Evolutionary conservation across 805 yeast species (phyloP).

Genomic region (Candida corydali): DNA sequence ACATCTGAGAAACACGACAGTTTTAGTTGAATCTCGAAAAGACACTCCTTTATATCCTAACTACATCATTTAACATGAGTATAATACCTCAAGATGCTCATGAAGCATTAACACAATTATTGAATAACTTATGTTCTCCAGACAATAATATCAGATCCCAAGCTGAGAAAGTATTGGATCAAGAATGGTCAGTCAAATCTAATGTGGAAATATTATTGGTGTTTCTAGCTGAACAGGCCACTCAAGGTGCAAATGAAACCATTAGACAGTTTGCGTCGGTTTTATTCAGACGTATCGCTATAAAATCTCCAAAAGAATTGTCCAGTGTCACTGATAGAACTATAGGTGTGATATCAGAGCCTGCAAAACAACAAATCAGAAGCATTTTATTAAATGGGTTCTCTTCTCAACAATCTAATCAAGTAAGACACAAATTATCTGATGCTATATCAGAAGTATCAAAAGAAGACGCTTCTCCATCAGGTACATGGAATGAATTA

Average conservation of each 20-base stretch:
- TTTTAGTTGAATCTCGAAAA: no score
- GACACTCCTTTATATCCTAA: no score
- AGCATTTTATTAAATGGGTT: slow-evolving; percentile 70
- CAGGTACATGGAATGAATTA: slow-evolving; percentile 71
- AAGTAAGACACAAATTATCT: slow-evolving; percentile 84
- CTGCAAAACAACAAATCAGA: slow-evolving; percentile 61
- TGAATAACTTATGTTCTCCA: slow-evolving; percentile 65
- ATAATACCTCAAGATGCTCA: slow-evolving; percentile 60
- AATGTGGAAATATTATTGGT: slow-evolving; percentile 68
- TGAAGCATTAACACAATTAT: slow-evolving; percentile 48
- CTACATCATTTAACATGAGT: slow-evolving; percentile 25
- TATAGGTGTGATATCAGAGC: slow-evolving; percentile 62
- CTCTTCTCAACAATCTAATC: slow-evolving; percentile 58
- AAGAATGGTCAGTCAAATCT: slow-evolving; percentile 68
- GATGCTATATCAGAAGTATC: slow-evolving; percentile 95
- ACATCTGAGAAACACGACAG: no score
- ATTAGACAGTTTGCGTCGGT: slow-evolving; percentile 77
- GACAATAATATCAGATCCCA: slow-evolving; percentile 70
- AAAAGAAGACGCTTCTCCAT: slow-evolving; percentile 51
- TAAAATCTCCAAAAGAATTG: slow-evolving; percentile 67
- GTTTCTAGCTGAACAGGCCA: slow-evolving; percentile 79
- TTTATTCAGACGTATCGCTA: slow-evolving; percentile 80
- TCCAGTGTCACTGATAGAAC: slow-evolving; percentile 71
- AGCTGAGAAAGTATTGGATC: slow-evolving; percentile 72
- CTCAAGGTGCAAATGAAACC: slow-evolving; percentile 56